Evolutionary conservation across 2,329 filamentous ascomycete species (phyloP), one percentile per base, ranked within the genome.

Genomic region (Neurospora sp.): DNA sequence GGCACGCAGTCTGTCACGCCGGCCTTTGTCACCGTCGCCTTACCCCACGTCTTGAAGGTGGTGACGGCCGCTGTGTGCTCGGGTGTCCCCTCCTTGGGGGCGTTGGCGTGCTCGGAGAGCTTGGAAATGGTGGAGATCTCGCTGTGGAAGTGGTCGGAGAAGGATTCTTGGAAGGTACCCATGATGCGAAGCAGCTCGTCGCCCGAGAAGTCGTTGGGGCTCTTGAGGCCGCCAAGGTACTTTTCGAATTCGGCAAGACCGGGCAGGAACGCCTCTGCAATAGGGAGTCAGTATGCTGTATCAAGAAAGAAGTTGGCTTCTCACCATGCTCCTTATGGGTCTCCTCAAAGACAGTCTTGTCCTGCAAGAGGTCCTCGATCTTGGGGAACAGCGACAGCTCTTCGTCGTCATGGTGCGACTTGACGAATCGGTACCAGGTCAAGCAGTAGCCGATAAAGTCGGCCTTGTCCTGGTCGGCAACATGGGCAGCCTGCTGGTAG

Each of bases 21-120:
- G 0, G 86, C 87, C 79, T 89, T 89, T 67, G 82, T 85, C n/a
- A 90, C 85, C 1, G 87, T 89, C 76, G 82, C 85, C 81, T 89
- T 89, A 71, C 87, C 87, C 87, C 87, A 89, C 1, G 81, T 78
- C 80, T 87, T 87, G 80, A 90, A 89, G 1, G 84, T 82, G 7
- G 81, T 76, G 2, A 80, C 76, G 0, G 87, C 86, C 1, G 78
- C 78, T 4, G 80, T 80, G 6, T 82, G 82, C 71, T 83, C 81
- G 4, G 81, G 78, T 0, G 83, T 81, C 36, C 82, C 83, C 2
- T 81, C 77, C 66, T 78, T 79, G 0, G 87, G 87, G 0, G 85
- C 85, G 66, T 82, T 82, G 1, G 84, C 80, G 72, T 89, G 85
- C 3, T 79, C 74, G 3, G 85, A 79, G 17, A 88, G 80, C 36